Percentiles rank a stretch among this genome's conserved stretches.
Conservation (phyloP, 2,329 filamentous ascomycete species). For the Tolypocladium endophyticum region DNA sequence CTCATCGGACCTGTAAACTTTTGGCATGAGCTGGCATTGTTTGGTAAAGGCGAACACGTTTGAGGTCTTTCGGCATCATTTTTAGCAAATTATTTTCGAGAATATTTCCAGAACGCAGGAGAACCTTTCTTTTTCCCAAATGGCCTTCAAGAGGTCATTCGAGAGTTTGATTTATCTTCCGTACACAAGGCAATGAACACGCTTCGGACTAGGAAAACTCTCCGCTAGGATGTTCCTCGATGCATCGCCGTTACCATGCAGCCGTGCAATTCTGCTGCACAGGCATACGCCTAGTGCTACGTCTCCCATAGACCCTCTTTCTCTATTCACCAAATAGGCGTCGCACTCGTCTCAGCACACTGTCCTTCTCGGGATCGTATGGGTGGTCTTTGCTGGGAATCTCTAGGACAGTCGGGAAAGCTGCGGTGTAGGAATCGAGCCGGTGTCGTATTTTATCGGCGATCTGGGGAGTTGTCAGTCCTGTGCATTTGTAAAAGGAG, state of each 20-base stretch:
- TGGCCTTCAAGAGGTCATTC: not conserved
- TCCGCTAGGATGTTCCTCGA: not conserved
- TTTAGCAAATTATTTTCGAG: not conserved
- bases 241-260: not conserved
- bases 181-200: not conserved
- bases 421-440: constrained; percentile 84
- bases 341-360: constrained; percentile 78
- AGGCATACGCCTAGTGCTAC: not conserved
- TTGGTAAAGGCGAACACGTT: not conserved
- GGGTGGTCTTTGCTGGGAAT: constrained; percentile 99
- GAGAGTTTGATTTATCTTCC: not conserved
- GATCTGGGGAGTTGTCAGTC: constrained; percentile 46
- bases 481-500: not conserved
- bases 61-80: not conserved
- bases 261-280: not conserved
- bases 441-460: constrained; percentile 87
- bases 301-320: not conserved
- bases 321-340: constrained; percentile 56
- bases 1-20: not conserved
- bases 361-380: constrained; percentile 98
- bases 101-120: not conserved
- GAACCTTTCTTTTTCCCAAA: not conserved
- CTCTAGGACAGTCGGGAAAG: constrained; percentile 92
- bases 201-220: not conserved
- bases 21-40: not conserved